Percentiles rank a stretch among this genome's conserved stretches.
These are phyloP conservation scores for Pythium apleroticum DNA, from an alignment of 352 stramenopile species.

Conservation along the genomic window DNA sequence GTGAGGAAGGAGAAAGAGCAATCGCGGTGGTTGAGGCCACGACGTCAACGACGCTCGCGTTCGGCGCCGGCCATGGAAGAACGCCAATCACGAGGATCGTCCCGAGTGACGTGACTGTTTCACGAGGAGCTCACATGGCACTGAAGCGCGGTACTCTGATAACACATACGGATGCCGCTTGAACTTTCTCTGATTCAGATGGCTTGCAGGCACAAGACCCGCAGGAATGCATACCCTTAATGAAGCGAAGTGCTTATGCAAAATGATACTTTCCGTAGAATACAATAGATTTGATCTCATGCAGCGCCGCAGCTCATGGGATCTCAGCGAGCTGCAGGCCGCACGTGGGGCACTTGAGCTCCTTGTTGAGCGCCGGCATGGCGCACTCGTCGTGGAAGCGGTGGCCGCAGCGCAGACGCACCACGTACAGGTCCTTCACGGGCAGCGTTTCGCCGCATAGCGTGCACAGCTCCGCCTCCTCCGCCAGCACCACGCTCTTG, in stretches of 20 bases:
- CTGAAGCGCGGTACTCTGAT: neutral
- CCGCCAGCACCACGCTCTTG: neutral
- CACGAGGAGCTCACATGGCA: neutral
- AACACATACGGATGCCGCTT: neutral
- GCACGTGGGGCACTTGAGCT: slow-evolving; percentile 52
- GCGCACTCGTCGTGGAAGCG: slow-evolving; percentile 75
- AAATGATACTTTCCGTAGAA: neutral
- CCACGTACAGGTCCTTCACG: slow-evolving; percentile 31
- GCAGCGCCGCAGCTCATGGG: no score
- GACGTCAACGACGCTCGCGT: slow-evolving; percentile 1
- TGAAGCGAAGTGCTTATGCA: neutral
- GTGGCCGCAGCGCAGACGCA: slow-evolving; percentile 53
- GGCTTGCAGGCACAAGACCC: no score
- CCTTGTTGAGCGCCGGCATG: slow-evolving; percentile 56
- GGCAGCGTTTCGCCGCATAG: slow-evolving; percentile 19
- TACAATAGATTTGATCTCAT: neutral
- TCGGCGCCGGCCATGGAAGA: slow-evolving; percentile 1
- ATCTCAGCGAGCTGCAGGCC: slow-evolving; percentile 19
- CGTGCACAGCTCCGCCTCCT: neutral
- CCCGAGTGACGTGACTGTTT: neutral
- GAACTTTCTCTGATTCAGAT: neutral
- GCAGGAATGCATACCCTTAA: no score
- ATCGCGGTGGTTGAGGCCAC: neutral
- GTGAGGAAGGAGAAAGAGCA: neutral
- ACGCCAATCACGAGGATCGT: neutral